Evolutionary conservation across 345 rosid genomes (phyloP).

Genomic region (Jatropha curcas): DNA sequence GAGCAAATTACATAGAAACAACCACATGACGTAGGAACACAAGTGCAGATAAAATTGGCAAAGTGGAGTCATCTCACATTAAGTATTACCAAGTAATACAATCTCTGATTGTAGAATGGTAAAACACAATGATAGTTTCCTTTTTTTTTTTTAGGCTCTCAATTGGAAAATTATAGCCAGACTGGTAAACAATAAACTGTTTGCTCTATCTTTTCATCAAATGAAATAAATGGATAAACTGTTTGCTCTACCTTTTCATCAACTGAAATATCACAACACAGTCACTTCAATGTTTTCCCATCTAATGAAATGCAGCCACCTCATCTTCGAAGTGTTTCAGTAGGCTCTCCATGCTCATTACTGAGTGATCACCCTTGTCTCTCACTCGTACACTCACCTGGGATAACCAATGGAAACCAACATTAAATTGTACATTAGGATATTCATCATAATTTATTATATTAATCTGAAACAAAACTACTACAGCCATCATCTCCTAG

Average conservation of each 20-base stretch:
- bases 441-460: background rate
- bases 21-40: too few species aligned
- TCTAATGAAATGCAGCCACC: conserved; percentile 54
- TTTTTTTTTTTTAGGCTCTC: background rate
- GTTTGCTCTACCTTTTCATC: background rate
- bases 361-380: conserved; percentile 61
- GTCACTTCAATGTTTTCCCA: background rate
- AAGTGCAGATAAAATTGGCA: too few species aligned
- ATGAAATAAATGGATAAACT: background rate
- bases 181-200: background rate
- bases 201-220: background rate
- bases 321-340: conserved; percentile 59
- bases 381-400: conserved; percentile 87
- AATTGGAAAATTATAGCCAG: background rate
- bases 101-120: too few species aligned
- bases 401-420: conserved; percentile 8
- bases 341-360: conserved; percentile 57
- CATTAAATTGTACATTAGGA: background rate
- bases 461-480: background rate
- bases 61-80: too few species aligned
- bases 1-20: too few species aligned
- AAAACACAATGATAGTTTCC: too few species aligned
- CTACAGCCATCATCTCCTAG: background rate
- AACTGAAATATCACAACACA: background rate
- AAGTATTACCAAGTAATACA: too few species aligned